Conservation (phyloP, 1,284 basidiomycete genomes). For the Rhizopogon hawkerae region DNA sequence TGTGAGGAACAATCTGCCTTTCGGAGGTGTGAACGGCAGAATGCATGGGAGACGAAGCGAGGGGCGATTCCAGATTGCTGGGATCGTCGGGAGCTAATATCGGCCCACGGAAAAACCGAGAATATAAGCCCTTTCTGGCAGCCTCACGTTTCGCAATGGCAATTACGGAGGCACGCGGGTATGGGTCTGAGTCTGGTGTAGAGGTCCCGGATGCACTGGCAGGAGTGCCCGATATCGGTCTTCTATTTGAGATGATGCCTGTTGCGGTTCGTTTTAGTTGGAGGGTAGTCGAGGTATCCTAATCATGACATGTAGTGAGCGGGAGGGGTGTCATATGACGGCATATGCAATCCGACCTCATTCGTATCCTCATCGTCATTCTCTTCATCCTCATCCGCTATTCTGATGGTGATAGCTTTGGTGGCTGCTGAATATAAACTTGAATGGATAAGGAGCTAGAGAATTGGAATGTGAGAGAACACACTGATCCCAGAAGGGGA, state of each 20-base stretch:
- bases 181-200: conserved; percentile 33
- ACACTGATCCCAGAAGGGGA: conserved; percentile 95
- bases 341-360: background rate
- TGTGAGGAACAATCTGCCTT: background rate
- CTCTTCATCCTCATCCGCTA: conserved; percentile 42
- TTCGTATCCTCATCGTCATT: conserved; percentile 21
- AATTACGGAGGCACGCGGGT: conserved; percentile 45
- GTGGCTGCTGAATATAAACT: conserved; percentile 75
- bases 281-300: conserved; percentile 15
- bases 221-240: conserved; percentile 45
- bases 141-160: conserved; percentile 69
- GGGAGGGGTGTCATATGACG: background rate
- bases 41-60: background rate
- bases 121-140: conserved; percentile 67
- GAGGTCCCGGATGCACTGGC: conserved; percentile 35
- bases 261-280: conserved; percentile 55
- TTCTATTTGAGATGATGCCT: conserved; percentile 68
- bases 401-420: conserved; percentile 66
- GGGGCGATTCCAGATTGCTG: background rate
- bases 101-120: conserved; percentile 73
- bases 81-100: conserved; percentile 41
- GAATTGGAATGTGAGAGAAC: conserved; percentile 24
- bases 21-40: background rate
- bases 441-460: background rate
- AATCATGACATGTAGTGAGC: background rate